Evolutionary conservation across 2,329 filamentous ascomycete genomes (phyloP).

Genomic region (Emmonsia crescens): DNA sequence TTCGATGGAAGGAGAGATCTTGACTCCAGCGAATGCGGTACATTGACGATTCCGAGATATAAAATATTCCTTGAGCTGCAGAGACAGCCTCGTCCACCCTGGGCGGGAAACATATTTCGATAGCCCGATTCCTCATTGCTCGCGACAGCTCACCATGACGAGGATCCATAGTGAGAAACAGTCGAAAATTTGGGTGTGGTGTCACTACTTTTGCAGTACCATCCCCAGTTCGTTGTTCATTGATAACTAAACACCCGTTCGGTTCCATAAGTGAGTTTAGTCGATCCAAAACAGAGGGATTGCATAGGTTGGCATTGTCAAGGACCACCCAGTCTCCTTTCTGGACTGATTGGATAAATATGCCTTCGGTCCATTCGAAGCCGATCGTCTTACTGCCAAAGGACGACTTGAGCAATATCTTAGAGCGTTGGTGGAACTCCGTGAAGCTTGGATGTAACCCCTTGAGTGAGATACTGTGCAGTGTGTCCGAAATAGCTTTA

Average conservation of each 20-base stretch:
- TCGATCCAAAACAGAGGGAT: slow-evolving; percentile 83
- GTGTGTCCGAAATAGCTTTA: slow-evolving; percentile 22
- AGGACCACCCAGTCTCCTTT: slow-evolving; percentile 85
- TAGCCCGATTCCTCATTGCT: slow-evolving; percentile 89
- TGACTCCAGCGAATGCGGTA: slow-evolving; percentile 31
- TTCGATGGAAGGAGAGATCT: slow-evolving; percentile 13
- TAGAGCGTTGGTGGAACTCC: slow-evolving; percentile 39
- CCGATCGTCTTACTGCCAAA: slow-evolving; percentile 58
- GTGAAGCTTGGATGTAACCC: slow-evolving; percentile 39
- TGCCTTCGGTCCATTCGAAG: slow-evolving; percentile 93
- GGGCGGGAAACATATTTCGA: slow-evolving; percentile 69
- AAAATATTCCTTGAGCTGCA: slow-evolving; percentile 20
- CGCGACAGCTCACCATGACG: slow-evolving; percentile 86
- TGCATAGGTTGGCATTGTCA: slow-evolving; percentile 96
- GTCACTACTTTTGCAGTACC: slow-evolving; percentile 69
- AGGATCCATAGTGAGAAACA: slow-evolving; percentile 90
- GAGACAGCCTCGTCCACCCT: slow-evolving; percentile 20
- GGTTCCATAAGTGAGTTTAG: slow-evolving; percentile 91
- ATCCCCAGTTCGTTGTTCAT: slow-evolving; percentile 77
- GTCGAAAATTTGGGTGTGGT: slow-evolving; percentile 76
- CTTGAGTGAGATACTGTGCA: slow-evolving; percentile 29
- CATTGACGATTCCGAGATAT: slow-evolving; percentile 29
- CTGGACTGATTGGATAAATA: slow-evolving; percentile 77
- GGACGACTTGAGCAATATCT: slow-evolving; percentile 43
- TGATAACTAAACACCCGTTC: slow-evolving; percentile 76